Evolutionary conservation across 345 rosid genomes (phyloP), one percentile per base, ranked within the genome.

Genomic region (Gossypium turneri): DNA sequence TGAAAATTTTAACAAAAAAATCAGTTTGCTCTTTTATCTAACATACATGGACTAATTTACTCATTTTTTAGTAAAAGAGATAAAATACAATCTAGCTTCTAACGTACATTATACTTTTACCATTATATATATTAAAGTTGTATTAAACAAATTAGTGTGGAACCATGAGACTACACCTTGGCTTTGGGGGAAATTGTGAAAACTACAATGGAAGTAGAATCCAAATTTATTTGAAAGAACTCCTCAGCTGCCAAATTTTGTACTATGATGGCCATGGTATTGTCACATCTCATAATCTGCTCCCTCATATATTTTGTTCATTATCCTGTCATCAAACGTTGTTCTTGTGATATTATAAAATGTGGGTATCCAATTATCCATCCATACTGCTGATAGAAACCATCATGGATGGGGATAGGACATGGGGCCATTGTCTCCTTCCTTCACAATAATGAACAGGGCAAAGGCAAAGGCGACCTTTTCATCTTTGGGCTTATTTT

Each of bases 341-440:
- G 12, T 9, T 12, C 20, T 9, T 9, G 13, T 38, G 67, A 63
- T 63, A 34, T 34, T 34, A 34, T 5, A 34, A 34, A 34, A 34
- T 34, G 7, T 5, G 41, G 41, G 41, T 34, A 34, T 5, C 41
- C 41, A 5, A 34, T 34, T 34, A 34, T 34, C 41, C 41, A 34
- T 34, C 41, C 41, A 34, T 34, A 5, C 41, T 34, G 7, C 4
- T 19, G 75, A 72, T 38, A 34, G 41, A 34, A 34, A 34, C 7
- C 7, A 34, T 5, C 41, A 34, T 34, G 11, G 11, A 12, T 7
- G 12, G 29, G 70, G 72, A 27, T 13, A 29, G 53, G 78, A 41
- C 29, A 55, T 43, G 61, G 66, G 73, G 5, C 19, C 66, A 71
- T 56, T 57, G 16, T 70, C 12, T 79, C 60, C 48, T 74, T 63